Evolutionary conservation across 306 rosid species (phyloP).

Genomic region (Benincasa hispida): DNA sequence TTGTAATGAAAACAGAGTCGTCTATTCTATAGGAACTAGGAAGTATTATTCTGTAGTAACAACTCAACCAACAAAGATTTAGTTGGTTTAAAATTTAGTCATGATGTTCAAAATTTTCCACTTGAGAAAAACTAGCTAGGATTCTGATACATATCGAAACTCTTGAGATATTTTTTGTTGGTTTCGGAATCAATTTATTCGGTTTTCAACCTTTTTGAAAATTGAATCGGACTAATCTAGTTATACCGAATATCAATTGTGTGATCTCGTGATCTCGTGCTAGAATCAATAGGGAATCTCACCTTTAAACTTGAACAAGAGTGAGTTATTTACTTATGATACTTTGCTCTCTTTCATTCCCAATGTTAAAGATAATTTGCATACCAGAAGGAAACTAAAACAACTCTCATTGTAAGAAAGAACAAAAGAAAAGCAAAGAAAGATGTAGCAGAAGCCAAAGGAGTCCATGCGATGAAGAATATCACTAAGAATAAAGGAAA

Average conservation of each 20-base stretch:
- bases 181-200: not conserved
- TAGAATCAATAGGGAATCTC: not conserved
- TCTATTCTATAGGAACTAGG: not conserved
- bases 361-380: not conserved
- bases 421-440: not conserved
- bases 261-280: not conserved
- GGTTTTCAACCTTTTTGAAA: not conserved
- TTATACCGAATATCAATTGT: not conserved
- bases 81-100: not conserved
- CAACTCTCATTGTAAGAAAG: not conserved
- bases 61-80: not conserved
- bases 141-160: too few relatives aligned
- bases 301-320: not conserved
- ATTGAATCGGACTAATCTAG: not conserved
- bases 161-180: not conserved
- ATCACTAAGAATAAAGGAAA: not conserved
- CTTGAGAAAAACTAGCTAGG: not conserved
- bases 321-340: not conserved
- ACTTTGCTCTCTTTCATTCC: conserved; percentile 1
- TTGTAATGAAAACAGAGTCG: not conserved
- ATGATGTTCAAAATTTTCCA: not conserved
- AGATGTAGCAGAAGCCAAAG: not conserved
- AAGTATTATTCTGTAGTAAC: not conserved
- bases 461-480: not conserved
- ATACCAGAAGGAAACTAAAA: not conserved